Evolutionary conservation across 345 rosid species (phyloP).

Genomic region (Boechera retrofracta): DNA sequence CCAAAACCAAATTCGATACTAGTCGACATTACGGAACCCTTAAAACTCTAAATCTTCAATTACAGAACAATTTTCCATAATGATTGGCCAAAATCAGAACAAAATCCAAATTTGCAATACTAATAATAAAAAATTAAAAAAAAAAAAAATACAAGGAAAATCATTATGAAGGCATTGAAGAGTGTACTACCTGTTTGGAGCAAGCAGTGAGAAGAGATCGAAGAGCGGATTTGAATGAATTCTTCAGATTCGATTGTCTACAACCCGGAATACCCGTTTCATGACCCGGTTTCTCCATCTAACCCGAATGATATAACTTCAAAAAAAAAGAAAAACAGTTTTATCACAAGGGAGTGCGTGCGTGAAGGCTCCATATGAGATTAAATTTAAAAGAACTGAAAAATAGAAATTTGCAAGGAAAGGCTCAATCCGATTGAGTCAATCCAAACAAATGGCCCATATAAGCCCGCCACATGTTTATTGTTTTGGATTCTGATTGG

Average conservation of each 20-base stretch:
- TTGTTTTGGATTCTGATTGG: no score
- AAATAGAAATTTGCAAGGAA: no score
- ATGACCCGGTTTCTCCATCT: slow-evolving; percentile 41
- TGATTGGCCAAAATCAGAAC: background rate
- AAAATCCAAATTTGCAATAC: slow-evolving; percentile 7
- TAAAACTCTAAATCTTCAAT: slow-evolving; percentile 12
- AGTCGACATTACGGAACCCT: background rate
- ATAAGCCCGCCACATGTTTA: no score
- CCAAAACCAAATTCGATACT: background rate
- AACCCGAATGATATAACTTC: background rate
- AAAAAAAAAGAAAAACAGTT: no score
- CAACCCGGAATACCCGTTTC: slow-evolving; percentile 38
- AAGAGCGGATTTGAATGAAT: slow-evolving; percentile 62
- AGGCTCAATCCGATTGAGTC: no score
- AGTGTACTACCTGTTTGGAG: slow-evolving; percentile 51
- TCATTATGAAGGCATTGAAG: background rate
- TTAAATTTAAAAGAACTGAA: no score
- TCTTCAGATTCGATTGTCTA: slow-evolving; percentile 54
- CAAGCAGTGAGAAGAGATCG: slow-evolving; percentile 69
- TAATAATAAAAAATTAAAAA: no score
- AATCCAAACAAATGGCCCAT: no score
- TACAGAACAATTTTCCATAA: background rate
- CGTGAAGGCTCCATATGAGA: no score
- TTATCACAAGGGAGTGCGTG: no score
- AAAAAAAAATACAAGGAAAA: no score